Evolutionary conservation across 345 rosid species (phyloP), one percentile per base, ranked within the genome.

Genomic region (Camelina laxa): DNA sequence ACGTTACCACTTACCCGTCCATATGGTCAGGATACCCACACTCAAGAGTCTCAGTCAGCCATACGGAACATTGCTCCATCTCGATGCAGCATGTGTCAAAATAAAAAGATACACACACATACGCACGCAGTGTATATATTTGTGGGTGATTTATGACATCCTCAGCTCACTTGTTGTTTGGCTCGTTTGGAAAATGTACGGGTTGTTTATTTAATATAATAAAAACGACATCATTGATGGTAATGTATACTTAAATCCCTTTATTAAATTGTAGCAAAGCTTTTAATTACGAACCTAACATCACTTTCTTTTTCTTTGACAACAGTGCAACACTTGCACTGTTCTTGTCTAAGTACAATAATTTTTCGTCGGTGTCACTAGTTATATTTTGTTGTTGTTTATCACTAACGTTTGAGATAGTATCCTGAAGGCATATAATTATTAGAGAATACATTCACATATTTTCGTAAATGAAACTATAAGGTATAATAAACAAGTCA

Each of bases 81-180:
- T 51, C 71, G 16, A 36, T 21, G 22, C 60, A 36, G 38, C 60
- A 36, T 67, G 13, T 53, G 35, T 62, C 35, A 11, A 17, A 9
- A 8, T 8, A 35, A 7, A 35, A 35, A 9, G 39, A 8, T 33
- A n/a, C 5, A 45, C 17, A 44, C 44, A 39, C 12, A 39, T 39
- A 14, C 44, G n/a, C n/a, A n/a, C n/a, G n/a, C n/a, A n/a, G n/a
- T n/a, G n/a, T n/a, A 4, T 12, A 3, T 44, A 15, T 2, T 1
- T 45, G 8, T n/a, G 50, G 50, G n/a, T n/a, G 17, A 45, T n/a
- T 1, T 45, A 7, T 44, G 15, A 14, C 5, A 44, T 6, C 9
- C 22, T 27, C 4, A 27, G 3, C 27, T 20, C 55, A 69, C 65
- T 58, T 58, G 35, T 59, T 58, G 65, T 70, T 70, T 30, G 50